phyloP scores from a whole-genome alignment of 2,329 filamentous ascomycete genomes.

The Penicillium fuscoglaucum region DNA sequence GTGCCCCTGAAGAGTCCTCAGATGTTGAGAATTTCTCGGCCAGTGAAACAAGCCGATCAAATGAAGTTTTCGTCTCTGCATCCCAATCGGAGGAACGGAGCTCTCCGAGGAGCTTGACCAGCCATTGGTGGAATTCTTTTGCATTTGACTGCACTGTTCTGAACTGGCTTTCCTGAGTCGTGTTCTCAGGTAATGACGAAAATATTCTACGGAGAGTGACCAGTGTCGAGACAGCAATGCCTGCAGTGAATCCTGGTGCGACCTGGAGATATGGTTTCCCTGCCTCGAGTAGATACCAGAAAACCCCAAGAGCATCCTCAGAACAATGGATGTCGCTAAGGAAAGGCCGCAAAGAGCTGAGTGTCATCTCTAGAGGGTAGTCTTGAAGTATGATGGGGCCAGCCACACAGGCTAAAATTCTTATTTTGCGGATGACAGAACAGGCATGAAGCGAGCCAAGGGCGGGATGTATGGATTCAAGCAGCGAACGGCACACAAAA shows the following conservation, averaged over 20 bases:
- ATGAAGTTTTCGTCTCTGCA: conserved; percentile 55
- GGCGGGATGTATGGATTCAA: conserved; percentile 78
- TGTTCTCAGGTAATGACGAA: conserved; percentile 71
- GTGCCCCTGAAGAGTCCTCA: conserved; percentile 68
- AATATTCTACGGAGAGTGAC: conserved; percentile 77
- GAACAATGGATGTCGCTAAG: conserved; percentile 82
- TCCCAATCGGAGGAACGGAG: conserved; percentile 59
- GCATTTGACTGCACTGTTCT: conserved; percentile 74
- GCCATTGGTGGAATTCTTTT: conserved; percentile 74
- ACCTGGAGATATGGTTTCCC: conserved; percentile 65
- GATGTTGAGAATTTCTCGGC: conserved; percentile 66
- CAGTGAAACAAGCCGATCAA: conserved; percentile 66
- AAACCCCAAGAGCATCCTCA: conserved; percentile 83
- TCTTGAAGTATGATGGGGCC: conserved; percentile 70
- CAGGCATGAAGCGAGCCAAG: conserved; percentile 85
- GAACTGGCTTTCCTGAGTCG: conserved; percentile 82
- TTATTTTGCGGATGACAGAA: conserved; percentile 80
- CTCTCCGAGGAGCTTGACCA: conserved; percentile 65
- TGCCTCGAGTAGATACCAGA: conserved; percentile 75
- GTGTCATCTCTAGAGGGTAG: conserved; percentile 86
- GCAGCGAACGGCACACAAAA: conserved; percentile 71
- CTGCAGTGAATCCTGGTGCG: conserved; percentile 74
- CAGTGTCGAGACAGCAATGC: conserved; percentile 75
- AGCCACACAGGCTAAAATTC: conserved; percentile 76
- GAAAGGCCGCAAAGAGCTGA: conserved; percentile 76